Evolutionary conservation across 164 flowering plant species (phyloP).

Genomic region (Aristolochia californica): DNA sequence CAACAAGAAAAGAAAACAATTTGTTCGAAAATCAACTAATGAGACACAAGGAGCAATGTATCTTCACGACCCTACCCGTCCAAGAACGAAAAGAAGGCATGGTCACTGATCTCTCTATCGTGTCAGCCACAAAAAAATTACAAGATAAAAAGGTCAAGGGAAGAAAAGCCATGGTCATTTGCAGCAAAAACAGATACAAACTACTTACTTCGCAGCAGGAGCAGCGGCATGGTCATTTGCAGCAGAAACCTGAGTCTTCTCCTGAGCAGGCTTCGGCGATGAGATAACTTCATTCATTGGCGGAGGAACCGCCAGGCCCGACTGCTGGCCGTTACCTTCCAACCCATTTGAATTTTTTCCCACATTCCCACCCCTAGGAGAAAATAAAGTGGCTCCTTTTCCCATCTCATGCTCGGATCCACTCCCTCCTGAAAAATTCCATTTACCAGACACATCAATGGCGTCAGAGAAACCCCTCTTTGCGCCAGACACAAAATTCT

Average conservation of each 20-base stretch:
- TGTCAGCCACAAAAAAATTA: neutral
- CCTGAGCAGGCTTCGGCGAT: slow-evolving; percentile 25
- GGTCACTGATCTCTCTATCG: neutral
- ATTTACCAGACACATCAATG: slow-evolving; percentile 45
- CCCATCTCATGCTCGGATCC: slow-evolving; percentile 38
- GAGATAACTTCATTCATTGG: slow-evolving; percentile 22
- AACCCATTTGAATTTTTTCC: slow-evolving; percentile 22
- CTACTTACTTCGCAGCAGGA: slow-evolving; percentile 54
- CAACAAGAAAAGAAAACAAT: no score
- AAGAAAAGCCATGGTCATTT: no score
- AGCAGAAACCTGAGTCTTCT: slow-evolving; percentile 41
- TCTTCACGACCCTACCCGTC: neutral
- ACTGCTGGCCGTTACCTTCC: slow-evolving; percentile 16
- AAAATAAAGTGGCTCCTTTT: slow-evolving; percentile 29
- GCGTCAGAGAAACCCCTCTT: slow-evolving; percentile 71
- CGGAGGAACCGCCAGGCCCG: slow-evolving; percentile 7
- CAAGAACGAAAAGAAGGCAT: neutral
- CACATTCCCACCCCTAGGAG: slow-evolving; percentile 33
- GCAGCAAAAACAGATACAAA: neutral
- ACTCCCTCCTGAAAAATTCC: slow-evolving; percentile 50
- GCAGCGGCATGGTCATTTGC: slow-evolving; percentile 26
- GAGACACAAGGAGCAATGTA: neutral
- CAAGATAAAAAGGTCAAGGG: no score
- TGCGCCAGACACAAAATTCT: slow-evolving; percentile 44
- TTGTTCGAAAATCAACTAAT: neutral